phyloP scores from a whole-genome alignment of 208 protist species.

The Naegleria gruberi region DNA sequence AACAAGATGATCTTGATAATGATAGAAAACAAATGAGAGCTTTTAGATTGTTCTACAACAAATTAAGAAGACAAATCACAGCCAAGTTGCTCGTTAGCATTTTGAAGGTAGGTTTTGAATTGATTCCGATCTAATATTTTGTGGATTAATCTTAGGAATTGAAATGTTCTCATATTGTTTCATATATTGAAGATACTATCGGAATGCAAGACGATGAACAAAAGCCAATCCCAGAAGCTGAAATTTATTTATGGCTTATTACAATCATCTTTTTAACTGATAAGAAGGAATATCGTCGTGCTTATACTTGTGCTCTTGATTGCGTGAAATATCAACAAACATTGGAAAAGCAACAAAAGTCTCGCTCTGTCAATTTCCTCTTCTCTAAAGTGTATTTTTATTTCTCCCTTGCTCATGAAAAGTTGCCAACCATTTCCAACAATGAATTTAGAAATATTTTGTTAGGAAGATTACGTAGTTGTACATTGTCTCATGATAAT shows the following conservation, averaged over 20 bases:
- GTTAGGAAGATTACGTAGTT: slow-evolving; percentile 47
- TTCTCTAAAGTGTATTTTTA: slow-evolving; percentile 52
- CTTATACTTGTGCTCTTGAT: slow-evolving; percentile 3
- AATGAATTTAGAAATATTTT: slow-evolving; percentile 43
- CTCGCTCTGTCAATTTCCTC: slow-evolving; percentile 47
- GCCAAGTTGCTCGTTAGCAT: background rate
- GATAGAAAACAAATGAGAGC: background rate
- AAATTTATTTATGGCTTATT: slow-evolving; percentile 44
- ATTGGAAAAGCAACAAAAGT: slow-evolving; percentile 29
- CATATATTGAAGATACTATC: background rate
- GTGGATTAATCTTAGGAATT: background rate
- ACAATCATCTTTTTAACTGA: slow-evolving; percentile 42
- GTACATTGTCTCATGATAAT: slow-evolving; percentile 50
- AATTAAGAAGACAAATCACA: background rate
- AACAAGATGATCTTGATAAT: background rate
- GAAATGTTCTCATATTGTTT: background rate
- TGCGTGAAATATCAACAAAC: slow-evolving; percentile 15
- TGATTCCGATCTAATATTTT: background rate
- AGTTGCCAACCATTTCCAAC: slow-evolving; percentile 11
- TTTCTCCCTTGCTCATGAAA: slow-evolving; percentile 40
- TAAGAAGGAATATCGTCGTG: slow-evolving; percentile 31
- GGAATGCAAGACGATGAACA: background rate
- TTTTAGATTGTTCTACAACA: background rate
- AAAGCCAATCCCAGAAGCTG: slow-evolving; percentile 33
- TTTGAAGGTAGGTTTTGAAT: background rate